Evolutionary conservation across 1,284 basidiomycete genomes (phyloP).

Genomic region (Ganoderma meredithae): DNA sequence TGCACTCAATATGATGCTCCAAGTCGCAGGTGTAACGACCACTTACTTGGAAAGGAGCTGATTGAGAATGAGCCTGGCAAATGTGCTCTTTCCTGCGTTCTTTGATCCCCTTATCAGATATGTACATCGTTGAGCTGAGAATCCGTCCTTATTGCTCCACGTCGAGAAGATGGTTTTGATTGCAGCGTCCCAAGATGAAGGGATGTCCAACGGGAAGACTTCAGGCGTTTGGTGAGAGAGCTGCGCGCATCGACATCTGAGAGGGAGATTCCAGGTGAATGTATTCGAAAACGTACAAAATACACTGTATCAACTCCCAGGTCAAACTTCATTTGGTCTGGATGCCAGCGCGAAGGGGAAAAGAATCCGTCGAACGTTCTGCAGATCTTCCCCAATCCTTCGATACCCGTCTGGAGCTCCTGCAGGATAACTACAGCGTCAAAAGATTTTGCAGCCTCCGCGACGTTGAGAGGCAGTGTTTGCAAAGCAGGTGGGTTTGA

Average conservation of each 20-base stretch:
- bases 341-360: slow-evolving; percentile 48
- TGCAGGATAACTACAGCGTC: slow-evolving; percentile 61
- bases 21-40: neutral
- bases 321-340: slow-evolving; percentile 33
- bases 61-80: slow-evolving; percentile 82
- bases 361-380: slow-evolving; percentile 68
- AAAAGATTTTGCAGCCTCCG: slow-evolving; percentile 17
- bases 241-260: slow-evolving; percentile 40
- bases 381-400: slow-evolving; percentile 69
- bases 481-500: neutral
- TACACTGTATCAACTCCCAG: slow-evolving; percentile 61
- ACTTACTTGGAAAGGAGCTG: slow-evolving; percentile 64
- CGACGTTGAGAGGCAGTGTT: slow-evolving; percentile 26
- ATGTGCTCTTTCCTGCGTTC: slow-evolving; percentile 90
- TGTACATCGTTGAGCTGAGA: slow-evolving; percentile 33
- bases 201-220: slow-evolving; percentile 56
- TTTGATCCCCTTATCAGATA: slow-evolving; percentile 86
- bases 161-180: slow-evolving; percentile 38
- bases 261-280: neutral
- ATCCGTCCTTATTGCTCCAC: slow-evolving; percentile 5
- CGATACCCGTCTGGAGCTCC: slow-evolving; percentile 61
- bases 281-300: slow-evolving; percentile 52
- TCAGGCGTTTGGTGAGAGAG: slow-evolving; percentile 50
- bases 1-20: slow-evolving; percentile 16
- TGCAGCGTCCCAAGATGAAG: slow-evolving; percentile 65